Evolutionary conservation across 1,284 basidiomycete species (phyloP).

Genomic region (Mycena sp.): DNA sequence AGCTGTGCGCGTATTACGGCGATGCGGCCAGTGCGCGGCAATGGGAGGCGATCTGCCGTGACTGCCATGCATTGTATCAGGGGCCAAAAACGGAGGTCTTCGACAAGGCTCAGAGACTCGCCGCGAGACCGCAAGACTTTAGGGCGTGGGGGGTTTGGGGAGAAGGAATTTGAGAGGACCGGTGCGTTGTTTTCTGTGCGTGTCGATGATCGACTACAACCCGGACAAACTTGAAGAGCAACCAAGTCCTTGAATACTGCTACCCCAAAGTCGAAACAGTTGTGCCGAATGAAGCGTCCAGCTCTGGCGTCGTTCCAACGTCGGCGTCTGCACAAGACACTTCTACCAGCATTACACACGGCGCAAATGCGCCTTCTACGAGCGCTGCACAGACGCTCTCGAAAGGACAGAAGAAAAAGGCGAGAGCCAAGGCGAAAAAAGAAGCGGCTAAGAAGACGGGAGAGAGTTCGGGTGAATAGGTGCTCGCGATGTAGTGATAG

Average conservation of each 20-base stretch:
- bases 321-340: neutral
- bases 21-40: conserved; percentile 8
- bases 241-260: neutral
- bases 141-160: neutral
- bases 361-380: neutral
- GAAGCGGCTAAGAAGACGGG: neutral
- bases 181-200: neutral
- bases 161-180: conserved; percentile 6
- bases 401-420: conserved; percentile 12
- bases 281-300: neutral
- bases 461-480: too few species aligned
- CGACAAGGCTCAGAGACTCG: neutral
- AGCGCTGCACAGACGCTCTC: neutral
- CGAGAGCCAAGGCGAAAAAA: conserved; percentile 9
- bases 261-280: neutral
- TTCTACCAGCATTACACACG: neutral
- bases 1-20: conserved; percentile 15
- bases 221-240: neutral
- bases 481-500: too few species aligned
- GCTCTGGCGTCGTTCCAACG: neutral
- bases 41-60: conserved; percentile 13
- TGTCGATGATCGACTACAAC: neutral
- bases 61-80: neutral
- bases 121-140: neutral
- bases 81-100: neutral